Base-by-base conservation (phyloP, 345 rosid genomes). In the Corchorus olitorius region DNA sequence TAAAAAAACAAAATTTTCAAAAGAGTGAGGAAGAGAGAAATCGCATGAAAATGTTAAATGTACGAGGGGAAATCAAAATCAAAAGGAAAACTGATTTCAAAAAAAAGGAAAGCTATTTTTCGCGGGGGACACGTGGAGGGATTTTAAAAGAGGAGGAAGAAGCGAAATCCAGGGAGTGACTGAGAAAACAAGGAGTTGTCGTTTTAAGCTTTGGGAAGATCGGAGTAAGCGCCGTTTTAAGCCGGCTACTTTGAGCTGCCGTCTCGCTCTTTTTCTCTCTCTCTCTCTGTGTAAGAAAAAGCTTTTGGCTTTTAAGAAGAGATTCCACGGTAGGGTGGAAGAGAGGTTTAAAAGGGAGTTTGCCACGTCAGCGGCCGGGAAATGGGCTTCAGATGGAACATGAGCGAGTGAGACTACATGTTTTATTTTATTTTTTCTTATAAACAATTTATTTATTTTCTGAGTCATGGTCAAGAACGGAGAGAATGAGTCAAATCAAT, bases 181-280 rank as follows among this genome's bases (percentile, higher is more conserved):
- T 4, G 14, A 14, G 20, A 53, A 41, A 63, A 56, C 58, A 33
- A 37, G 48, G 1, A 22, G 34, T 12, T n/a, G 59, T 5, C 53
- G 78, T 45, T 19, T 27, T 49, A 22, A 48, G 2, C 60, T 56
- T 75, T 66, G 75, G 19, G 60, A 60, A 72, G 78, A 81, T 66
- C 69, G 56, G 48, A 33, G 50, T 3, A 70, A 64, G 76, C 27
- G 76, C 66, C 81, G 84, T 45, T 72, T 75, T 67, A 70, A 46
- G 77, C 83, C 84, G 81, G 77, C 76, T 60, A 74, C 43, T 74
- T 77, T 62, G 50, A 50, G 78, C 70, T 43, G 65, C 35, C 35
- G 46, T 22, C 41, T 39, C 64, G 2, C 50, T 58, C 39, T 8
- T 11, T 4, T 39, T 27, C 27, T 27, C 27, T 22, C 41, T 39